phyloP scores from a whole-genome alignment of 495 filamentous ascomycete species.

The Podospora pseudoanserina region DNA sequence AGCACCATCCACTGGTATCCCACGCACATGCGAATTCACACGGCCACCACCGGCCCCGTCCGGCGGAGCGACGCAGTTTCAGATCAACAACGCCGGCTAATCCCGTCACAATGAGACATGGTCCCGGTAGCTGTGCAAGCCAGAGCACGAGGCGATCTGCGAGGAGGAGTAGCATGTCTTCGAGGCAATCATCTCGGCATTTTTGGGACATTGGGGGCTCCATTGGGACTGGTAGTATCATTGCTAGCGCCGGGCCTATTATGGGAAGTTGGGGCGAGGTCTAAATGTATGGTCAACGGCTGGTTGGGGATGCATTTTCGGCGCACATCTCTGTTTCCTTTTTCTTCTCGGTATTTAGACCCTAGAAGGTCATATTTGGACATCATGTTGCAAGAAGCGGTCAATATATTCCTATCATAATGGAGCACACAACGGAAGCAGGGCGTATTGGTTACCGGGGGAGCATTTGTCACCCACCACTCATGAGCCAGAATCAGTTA shows the following conservation, averaged over 20 bases:
- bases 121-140: constrained; percentile 68
- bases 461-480: constrained; percentile 3
- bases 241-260: constrained; percentile 57
- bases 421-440: constrained; percentile 16
- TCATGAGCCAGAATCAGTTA: constrained; percentile 9
- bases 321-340: background rate
- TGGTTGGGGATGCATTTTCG: background rate
- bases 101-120: constrained; percentile 50
- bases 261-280: constrained; percentile 74
- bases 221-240: constrained; percentile 67
- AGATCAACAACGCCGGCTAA: constrained; percentile 48
- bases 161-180: constrained; percentile 58
- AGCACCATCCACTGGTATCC: constrained; percentile 78
- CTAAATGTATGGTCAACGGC: constrained; percentile 26
- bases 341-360: background rate
- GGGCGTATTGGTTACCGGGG: constrained; percentile 17
- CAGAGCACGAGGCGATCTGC: constrained; percentile 68
- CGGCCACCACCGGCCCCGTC: constrained; percentile 39
- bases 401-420: constrained; percentile 23
- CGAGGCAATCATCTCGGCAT: constrained; percentile 54
- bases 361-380: background rate
- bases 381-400: background rate
- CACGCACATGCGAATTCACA: constrained; percentile 27
- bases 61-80: constrained; percentile 50
- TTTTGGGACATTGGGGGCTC: constrained; percentile 87